A percentile compares a stretch with the other conserved stretches of the same genome.
These are phyloP conservation scores for Hypomontagnella submonticulosa DNA, from an alignment of 495 filamentous ascomycete species.

Conservation along the genomic window DNA sequence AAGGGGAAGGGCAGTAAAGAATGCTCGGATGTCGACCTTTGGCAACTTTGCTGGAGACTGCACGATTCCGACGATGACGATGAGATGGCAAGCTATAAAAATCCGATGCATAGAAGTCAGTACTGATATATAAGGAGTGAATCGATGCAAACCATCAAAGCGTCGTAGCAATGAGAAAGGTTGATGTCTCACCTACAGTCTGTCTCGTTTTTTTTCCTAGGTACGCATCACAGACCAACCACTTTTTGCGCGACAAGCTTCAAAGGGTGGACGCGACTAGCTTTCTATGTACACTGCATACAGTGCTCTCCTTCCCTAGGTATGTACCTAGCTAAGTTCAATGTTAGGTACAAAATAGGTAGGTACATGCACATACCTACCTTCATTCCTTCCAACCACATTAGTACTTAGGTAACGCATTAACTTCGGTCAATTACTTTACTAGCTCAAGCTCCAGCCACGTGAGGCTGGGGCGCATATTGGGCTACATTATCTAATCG, in stretches of 20 bases:
- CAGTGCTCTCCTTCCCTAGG: no score
- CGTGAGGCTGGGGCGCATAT: no score
- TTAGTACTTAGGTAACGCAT: no score
- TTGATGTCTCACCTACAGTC: conserved; percentile 17
- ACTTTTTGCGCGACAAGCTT: conserved; percentile 43
- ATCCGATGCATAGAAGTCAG: neutral
- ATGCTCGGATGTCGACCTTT: conserved; percentile 26
- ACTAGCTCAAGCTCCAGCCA: no score
- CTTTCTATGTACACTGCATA: neutral
- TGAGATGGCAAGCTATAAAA: neutral
- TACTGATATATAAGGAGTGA: neutral
- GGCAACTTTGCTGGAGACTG: conserved; percentile 8
- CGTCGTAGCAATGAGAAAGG: neutral
- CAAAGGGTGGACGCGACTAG: conserved; percentile 37
- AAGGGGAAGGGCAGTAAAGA: conserved; percentile 7
- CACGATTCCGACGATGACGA: conserved; percentile 23
- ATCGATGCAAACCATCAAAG: no score
- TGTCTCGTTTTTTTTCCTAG: conserved; percentile 10
- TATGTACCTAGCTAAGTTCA: conserved; percentile 15
- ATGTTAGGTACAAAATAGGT: neutral
- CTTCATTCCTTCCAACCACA: neutral
- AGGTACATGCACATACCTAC: neutral
- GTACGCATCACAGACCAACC: conserved; percentile 29
- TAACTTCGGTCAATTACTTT: no score
- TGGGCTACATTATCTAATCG: no score